Percentiles rank a stretch among this genome's conserved stretches.
These are phyloP conservation scores for Penicillium fimorum DNA, from an alignment of 495 filamentous ascomycete species.

Conservation along the genomic window DNA sequence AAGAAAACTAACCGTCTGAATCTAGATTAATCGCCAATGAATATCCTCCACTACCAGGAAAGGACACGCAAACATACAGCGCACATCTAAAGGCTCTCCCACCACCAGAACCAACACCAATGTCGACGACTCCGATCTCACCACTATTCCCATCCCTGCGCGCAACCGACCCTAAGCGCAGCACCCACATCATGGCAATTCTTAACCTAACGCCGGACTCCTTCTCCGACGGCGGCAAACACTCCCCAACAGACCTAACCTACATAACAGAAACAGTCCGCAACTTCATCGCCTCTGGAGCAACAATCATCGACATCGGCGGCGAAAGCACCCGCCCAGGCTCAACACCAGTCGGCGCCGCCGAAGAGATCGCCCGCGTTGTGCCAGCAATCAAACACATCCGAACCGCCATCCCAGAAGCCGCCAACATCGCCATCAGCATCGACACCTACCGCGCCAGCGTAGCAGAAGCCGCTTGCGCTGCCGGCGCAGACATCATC, in stretches of 20 bases:
- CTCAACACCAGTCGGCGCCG: slow-evolving; percentile 58
- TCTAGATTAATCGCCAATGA: slow-evolving; percentile 63
- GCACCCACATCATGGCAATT: slow-evolving; percentile 87
- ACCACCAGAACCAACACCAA: slow-evolving; percentile 46
- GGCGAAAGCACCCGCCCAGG: slow-evolving; percentile 88
- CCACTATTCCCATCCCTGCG: slow-evolving; percentile 56
- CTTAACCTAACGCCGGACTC: slow-evolving; percentile 96
- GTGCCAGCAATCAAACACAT: slow-evolving; percentile 74
- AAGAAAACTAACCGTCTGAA: slow-evolving; percentile 2
- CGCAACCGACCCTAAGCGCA: slow-evolving; percentile 59
- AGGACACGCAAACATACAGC: slow-evolving; percentile 37
- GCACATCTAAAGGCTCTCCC: slow-evolving; percentile 64
- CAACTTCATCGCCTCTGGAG: slow-evolving; percentile 61
- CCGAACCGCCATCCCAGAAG: slow-evolving; percentile 59
- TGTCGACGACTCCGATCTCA: slow-evolving; percentile 71
- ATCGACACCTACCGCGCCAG: slow-evolving; percentile 88
- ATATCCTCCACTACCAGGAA: slow-evolving; percentile 41
- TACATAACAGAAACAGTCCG: slow-evolving; percentile 51
- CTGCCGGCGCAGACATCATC: slow-evolving; percentile 86
- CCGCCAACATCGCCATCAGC: slow-evolving; percentile 65
- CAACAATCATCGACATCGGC: slow-evolving; percentile 86
- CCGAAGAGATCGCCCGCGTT: slow-evolving; percentile 76
- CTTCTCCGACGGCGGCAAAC: slow-evolving; percentile 84
- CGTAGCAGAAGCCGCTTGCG: slow-evolving; percentile 77
- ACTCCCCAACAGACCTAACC: slow-evolving; percentile 43